Percentiles rank a stretch among this genome's conserved stretches.
phyloP scores from a whole-genome alignment of 805 yeast species.

The Brettanomyces naardenensis region DNA sequence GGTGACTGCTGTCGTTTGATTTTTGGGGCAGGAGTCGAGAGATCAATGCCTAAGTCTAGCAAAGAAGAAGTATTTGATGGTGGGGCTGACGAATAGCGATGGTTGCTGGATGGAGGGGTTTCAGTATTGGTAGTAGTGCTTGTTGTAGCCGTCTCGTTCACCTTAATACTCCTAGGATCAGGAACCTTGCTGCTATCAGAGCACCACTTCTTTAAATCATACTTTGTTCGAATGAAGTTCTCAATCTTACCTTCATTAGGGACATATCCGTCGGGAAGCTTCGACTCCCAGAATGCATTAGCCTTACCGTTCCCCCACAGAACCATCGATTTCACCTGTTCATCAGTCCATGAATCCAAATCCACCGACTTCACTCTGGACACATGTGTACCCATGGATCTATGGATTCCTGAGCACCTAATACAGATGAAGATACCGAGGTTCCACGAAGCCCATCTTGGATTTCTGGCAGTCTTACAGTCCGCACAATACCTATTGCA shows the following conservation, averaged over 20 bases:
- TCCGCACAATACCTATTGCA: slow-evolving; percentile 82
- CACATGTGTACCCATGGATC: slow-evolving; percentile 93
- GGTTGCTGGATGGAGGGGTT: slow-evolving; percentile 1
- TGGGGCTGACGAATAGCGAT: slow-evolving; percentile 1
- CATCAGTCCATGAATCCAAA: slow-evolving; percentile 94
- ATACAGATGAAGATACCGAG: slow-evolving; percentile 90
- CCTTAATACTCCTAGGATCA: slow-evolving; percentile 41
- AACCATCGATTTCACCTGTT: slow-evolving; percentile 74
- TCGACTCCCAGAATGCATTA: slow-evolving; percentile 78
- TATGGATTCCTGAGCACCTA: slow-evolving; percentile 91
- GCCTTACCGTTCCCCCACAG: slow-evolving; percentile 81
- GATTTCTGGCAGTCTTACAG: slow-evolving; percentile 78
- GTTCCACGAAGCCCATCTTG: slow-evolving; percentile 98
- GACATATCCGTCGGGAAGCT: slow-evolving; percentile 57
- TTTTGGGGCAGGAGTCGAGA: slow-evolving; percentile 1
- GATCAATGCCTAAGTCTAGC: slow-evolving; percentile 3
- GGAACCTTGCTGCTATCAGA: slow-evolving; percentile 47
- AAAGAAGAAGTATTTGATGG: neutral
- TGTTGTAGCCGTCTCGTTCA: slow-evolving; percentile 4
- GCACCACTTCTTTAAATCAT: slow-evolving; percentile 82
- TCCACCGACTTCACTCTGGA: slow-evolving; percentile 90
- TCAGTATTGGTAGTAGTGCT: neutral
- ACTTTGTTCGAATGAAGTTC: slow-evolving; percentile 86
- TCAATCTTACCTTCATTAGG: slow-evolving; percentile 84
- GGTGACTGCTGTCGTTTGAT: slow-evolving; percentile 2